Evolutionary conservation across 148 eudicot species (phyloP).

Genomic region (Fagopyrum tataricum): DNA sequence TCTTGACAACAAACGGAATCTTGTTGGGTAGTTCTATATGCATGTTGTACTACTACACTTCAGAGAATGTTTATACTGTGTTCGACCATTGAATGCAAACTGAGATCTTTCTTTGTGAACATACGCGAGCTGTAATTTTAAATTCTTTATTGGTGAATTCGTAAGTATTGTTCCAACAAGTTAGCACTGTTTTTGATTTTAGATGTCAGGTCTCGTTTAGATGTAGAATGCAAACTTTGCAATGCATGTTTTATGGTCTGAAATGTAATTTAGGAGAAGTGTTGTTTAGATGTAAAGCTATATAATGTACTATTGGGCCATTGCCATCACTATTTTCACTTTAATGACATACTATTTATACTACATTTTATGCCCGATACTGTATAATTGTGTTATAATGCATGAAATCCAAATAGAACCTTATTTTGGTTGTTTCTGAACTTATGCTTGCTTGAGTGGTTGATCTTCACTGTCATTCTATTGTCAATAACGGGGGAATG

Average conservation of each 20-base stretch:
- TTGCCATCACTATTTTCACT: too few relatives aligned
- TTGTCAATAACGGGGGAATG: not conserved
- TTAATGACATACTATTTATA: too few relatives aligned
- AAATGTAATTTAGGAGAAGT: too few relatives aligned
- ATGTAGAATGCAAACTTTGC: too few relatives aligned
- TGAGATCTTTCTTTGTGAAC: not conserved
- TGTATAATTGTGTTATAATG: too few relatives aligned
- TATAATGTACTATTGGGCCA: too few relatives aligned
- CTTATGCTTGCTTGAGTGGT: not conserved
- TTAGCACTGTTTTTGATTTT: not conserved
- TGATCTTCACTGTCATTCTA: not conserved
- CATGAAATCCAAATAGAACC: too few relatives aligned
- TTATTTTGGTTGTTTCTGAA: not conserved
- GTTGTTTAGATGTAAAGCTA: too few relatives aligned
- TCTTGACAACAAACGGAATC: not conserved
- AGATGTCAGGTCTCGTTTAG: not conserved
- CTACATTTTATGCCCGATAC: too few relatives aligned
- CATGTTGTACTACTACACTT: not conserved
- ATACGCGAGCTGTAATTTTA: not conserved
- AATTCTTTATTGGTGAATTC: not conserved
- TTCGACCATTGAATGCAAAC: not conserved
- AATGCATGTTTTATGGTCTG: too few relatives aligned
- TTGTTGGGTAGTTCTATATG: not conserved
- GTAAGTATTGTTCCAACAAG: not conserved
- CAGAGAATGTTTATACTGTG: not conserved